phyloP scores from a whole-genome alignment of 2,329 filamentous ascomycete genomes.

The Talaromyces funiculosus region DNA sequence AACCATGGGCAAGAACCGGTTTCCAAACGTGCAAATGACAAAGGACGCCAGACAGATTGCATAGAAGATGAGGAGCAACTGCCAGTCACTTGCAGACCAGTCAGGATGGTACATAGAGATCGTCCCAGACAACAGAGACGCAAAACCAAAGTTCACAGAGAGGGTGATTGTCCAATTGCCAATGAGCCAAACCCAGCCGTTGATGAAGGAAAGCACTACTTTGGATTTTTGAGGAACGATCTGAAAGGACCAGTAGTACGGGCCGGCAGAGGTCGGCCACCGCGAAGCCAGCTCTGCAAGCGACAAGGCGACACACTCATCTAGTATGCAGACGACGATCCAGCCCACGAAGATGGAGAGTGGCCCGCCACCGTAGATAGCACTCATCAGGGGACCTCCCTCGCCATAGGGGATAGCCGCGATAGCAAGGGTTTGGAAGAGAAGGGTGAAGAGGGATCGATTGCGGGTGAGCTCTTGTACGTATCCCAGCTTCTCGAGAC shows the following conservation, averaged over 20 bases:
- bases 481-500: constrained; percentile 50
- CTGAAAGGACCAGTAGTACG: constrained; percentile 53
- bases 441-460: constrained; percentile 54
- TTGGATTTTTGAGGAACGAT: constrained; percentile 40
- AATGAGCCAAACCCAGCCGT: constrained; percentile 50
- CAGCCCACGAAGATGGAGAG: constrained; percentile 54
- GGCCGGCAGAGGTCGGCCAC: constrained; percentile 49
- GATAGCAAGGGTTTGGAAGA: constrained; percentile 58
- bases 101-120: constrained; percentile 52
- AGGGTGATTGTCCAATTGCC: constrained; percentile 51
- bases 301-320: constrained; percentile 50
- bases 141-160: constrained; percentile 53
- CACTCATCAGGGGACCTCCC: constrained; percentile 34
- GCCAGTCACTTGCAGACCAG: constrained; percentile 53
- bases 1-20: constrained; percentile 59
- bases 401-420: constrained; percentile 55
- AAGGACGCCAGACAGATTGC: constrained; percentile 61
- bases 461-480: constrained; percentile 54
- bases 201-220: constrained; percentile 47
- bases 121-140: constrained; percentile 49
- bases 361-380: constrained; percentile 45
- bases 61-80: constrained; percentile 67
- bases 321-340: constrained; percentile 50
- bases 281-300: constrained; percentile 48
- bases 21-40: constrained; percentile 60